Conservation (phyloP, 2,329 filamentous ascomycete species). For the Seiridium unicorne region DNA sequence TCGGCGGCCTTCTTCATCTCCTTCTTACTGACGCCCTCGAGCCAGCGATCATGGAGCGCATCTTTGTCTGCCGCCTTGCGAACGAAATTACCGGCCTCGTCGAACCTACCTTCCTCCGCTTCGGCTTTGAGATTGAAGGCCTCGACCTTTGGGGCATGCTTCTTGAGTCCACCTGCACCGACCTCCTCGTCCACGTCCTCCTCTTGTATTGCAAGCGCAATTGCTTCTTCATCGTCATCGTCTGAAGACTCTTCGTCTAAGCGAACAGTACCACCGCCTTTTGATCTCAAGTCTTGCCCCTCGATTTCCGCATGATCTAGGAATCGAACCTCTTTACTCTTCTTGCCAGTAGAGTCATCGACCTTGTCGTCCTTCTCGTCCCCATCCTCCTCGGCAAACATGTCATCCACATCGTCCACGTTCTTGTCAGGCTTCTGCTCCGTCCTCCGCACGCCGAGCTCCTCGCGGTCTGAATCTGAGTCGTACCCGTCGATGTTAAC, state of each 20-base stretch:
- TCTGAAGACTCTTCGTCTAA: constrained; percentile 51
- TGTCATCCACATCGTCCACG: constrained; percentile 70
- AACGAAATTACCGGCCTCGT: constrained; percentile 87
- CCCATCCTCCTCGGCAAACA: constrained; percentile 73
- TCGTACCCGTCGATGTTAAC: constrained; percentile 98
- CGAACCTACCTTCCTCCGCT: constrained; percentile 89
- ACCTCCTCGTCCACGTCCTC: constrained; percentile 84
- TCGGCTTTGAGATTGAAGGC: constrained; percentile 93
- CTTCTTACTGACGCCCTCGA: constrained; percentile 89
- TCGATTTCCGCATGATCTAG: constrained; percentile 65
- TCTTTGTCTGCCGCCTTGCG: constrained; percentile 87
- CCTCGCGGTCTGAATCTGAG: constrained; percentile 86
- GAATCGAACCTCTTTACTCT: constrained; percentile 62
- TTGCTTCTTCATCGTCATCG: constrained; percentile 65
- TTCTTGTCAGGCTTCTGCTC: constrained; percentile 33
- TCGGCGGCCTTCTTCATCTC: constrained; percentile 86
- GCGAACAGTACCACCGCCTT: constrained; percentile 69
- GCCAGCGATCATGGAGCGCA: constrained; percentile 86
- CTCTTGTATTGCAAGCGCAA: constrained; percentile 73
- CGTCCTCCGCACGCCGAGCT: constrained; percentile 31
- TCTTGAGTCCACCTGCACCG: constrained; percentile 86
- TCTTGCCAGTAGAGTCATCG: constrained; percentile 51
- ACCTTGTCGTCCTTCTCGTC: constrained; percentile 52
- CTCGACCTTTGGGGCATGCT: constrained; percentile 89
- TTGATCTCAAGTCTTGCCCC: constrained; percentile 74